A percentile compares a stretch with the other conserved stretches of the same genome.
phyloP scores from a whole-genome alignment of 2,329 filamentous ascomycete genomes.

The Pezizomycotina sp. region DNA sequence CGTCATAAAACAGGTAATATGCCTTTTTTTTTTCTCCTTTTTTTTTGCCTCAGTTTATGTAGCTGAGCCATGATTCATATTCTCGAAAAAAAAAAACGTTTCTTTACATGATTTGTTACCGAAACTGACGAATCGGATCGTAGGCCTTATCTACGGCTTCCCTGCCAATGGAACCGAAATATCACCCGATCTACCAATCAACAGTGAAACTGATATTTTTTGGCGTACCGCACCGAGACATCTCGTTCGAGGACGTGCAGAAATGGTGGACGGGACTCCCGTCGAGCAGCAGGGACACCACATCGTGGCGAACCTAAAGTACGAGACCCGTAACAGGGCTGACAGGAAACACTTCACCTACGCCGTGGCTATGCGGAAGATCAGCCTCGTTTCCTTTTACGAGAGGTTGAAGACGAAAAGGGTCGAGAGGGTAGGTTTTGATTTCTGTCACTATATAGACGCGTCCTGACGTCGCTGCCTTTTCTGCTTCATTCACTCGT shows the following conservation, averaged over 20 bases:
- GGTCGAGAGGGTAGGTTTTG: conserved; percentile 7
- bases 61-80: no score
- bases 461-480: background rate
- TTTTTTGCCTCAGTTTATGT: no score
- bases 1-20: conserved; percentile 9
- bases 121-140: no score
- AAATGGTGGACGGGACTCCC: conserved; percentile 3
- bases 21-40: no score
- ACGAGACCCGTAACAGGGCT: conserved; percentile 4
- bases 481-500: background rate
- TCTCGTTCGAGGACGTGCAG: conserved; percentile 8
- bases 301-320: conserved; percentile 2
- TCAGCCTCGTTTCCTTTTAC: conserved; percentile 4
- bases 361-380: conserved; percentile 3
- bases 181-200: conserved; percentile 8
- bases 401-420: conserved; percentile 7
- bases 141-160: conserved; percentile 9
- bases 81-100: no score
- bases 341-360: conserved; percentile 3
- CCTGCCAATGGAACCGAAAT: background rate
- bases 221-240: conserved; percentile 12
- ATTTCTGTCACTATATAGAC: background rate
- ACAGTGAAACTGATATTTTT: conserved; percentile 8
- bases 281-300: conserved; percentile 4
- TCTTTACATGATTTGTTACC: no score